Evolutionary conservation across 139 green algal species (phyloP).

Genomic region (Micractinium sp.): DNA sequence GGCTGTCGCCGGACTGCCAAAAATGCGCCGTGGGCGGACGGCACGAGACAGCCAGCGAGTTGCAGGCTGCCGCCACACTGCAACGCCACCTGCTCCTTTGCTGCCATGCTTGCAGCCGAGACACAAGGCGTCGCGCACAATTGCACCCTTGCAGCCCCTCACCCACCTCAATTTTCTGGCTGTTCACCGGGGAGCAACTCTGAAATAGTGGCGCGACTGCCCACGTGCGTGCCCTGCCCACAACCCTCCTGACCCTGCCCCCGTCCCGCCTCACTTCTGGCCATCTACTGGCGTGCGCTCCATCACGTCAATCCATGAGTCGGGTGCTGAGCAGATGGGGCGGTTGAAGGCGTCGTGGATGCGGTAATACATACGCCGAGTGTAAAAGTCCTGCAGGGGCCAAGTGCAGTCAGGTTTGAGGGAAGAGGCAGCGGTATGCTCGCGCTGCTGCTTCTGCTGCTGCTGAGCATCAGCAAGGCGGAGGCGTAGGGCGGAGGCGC

Average conservation of each 20-base stretch:
- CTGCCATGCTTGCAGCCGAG: too few relatives aligned
- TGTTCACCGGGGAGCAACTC: background rate
- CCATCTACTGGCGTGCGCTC: slow-evolving; percentile 69
- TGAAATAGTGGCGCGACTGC: background rate
- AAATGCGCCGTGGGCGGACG: slow-evolving; percentile 61
- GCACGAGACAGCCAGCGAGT: background rate
- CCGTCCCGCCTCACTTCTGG: slow-evolving; percentile 44
- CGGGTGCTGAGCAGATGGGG: slow-evolving; percentile 90
- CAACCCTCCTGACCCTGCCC: too few relatives aligned
- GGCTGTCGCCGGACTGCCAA: too few relatives aligned
- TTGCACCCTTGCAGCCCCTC: background rate
- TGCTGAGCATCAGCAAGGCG: background rate
- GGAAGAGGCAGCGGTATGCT: background rate
- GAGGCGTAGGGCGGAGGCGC: background rate
- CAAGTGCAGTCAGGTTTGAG: background rate
- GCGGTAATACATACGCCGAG: slow-evolving; percentile 70
- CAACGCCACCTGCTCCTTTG: background rate
- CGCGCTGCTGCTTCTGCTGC: background rate
- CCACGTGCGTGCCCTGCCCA: too few relatives aligned
- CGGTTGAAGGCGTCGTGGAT: slow-evolving; percentile 95
- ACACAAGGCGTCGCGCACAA: background rate
- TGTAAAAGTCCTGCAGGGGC: slow-evolving; percentile 89
- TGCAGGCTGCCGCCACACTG: background rate
- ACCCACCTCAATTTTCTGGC: background rate
- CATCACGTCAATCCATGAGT: slow-evolving; percentile 92